phyloP scores from a whole-genome alignment of 805 yeast genomes.

The Grigorovia jiainica region DNA sequence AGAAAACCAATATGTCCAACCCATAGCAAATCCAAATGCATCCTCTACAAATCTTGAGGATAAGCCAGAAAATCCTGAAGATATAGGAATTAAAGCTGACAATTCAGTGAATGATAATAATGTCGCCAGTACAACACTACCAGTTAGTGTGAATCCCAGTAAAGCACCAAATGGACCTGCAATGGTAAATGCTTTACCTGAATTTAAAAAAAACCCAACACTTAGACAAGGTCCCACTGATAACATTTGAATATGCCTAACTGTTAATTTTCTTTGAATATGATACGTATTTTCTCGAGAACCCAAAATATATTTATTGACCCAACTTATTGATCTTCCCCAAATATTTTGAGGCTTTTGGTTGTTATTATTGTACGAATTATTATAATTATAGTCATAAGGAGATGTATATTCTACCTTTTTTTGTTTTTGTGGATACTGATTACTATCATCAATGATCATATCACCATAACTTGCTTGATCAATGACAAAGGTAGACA shows the following conservation, averaged over 20 bases:
- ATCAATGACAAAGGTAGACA: constrained; percentile 12
- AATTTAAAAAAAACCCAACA: constrained; percentile 53
- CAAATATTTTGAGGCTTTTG: not conserved
- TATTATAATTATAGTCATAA: not conserved
- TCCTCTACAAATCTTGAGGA: constrained; percentile 56
- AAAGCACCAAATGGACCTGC: constrained; percentile 50
- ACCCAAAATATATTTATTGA: not conserved
- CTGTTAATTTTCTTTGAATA: constrained; percentile 37
- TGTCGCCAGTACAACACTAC: constrained; percentile 54
- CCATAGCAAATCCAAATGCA: constrained; percentile 60
- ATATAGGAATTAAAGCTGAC: constrained; percentile 51
- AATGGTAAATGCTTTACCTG: constrained; percentile 44
- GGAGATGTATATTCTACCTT: not conserved
- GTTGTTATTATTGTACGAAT: not conserved
- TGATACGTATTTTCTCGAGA: constrained; percentile 27
- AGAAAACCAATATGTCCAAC: constrained; percentile 52
- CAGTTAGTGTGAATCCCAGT: constrained; percentile 54
- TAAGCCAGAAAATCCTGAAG: constrained; percentile 55
- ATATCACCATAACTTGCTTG: constrained; percentile 15
- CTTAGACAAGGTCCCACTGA: constrained; percentile 62
- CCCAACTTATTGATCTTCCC: not conserved
- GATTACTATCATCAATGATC: constrained; percentile 13
- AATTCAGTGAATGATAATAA: constrained; percentile 56
- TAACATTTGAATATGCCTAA: constrained; percentile 53
- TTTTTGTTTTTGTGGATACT: not conserved